Percentiles rank a stretch among this genome's conserved stretches.
Evolutionary conservation across 768 basidiomycete genomes (phyloP).

Genomic region (Lactarius hengduanensis): DNA sequence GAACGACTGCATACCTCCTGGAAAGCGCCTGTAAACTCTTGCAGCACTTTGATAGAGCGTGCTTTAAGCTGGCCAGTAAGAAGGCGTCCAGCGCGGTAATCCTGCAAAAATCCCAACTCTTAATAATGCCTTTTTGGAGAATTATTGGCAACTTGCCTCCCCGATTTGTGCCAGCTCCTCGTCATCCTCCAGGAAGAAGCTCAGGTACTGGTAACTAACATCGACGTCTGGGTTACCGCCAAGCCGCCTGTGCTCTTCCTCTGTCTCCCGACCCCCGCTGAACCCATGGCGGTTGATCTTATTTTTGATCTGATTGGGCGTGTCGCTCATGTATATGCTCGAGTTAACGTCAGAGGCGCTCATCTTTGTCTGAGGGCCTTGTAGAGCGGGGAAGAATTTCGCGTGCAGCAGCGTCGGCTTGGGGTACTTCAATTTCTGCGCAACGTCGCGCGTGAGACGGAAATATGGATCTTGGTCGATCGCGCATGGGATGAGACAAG

Average conservation of each 20-base stretch:
- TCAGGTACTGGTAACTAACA: constrained; percentile 91
- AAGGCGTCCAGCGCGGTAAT: constrained; percentile 85
- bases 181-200: constrained; percentile 95
- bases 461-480: constrained; percentile 99
- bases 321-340: constrained; percentile 96
- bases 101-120: constrained; percentile 46
- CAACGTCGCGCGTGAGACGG: constrained; percentile 95
- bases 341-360: constrained; percentile 92
- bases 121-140: not conserved
- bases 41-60: constrained; percentile 78
- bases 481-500: constrained; percentile 94
- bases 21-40: constrained; percentile 81
- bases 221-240: constrained; percentile 96
- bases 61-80: constrained; percentile 92
- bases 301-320: constrained; percentile 90
- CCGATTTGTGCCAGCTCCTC: constrained; percentile 77
- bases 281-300: constrained; percentile 97
- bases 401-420: constrained; percentile 92
- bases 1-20: constrained; percentile 57
- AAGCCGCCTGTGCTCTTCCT: constrained; percentile 84
- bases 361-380: constrained; percentile 99
- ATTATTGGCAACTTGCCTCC: constrained; percentile 49
- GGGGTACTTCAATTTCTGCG: constrained; percentile 89
- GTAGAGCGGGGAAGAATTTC: constrained; percentile 97
- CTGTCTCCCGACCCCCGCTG: constrained; percentile 92